These are phyloP conservation scores for Arthrocladium fulminans DNA, from an alignment of 2,329 filamentous ascomycete genomes.

Conservation along the genomic window DNA sequence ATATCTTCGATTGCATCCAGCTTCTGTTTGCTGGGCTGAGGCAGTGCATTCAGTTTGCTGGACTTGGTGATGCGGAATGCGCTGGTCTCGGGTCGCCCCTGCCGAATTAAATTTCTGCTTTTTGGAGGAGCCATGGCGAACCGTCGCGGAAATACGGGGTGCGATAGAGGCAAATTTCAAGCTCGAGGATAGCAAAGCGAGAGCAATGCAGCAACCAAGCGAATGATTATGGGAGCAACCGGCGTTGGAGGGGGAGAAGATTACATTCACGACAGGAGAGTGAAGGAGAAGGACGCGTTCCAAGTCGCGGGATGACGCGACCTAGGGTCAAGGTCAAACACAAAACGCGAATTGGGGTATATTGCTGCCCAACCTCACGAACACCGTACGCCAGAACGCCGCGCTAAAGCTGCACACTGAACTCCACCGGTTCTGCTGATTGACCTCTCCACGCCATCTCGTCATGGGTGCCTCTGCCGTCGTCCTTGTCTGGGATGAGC, in stretches of 20 bases:
- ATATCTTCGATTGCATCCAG: constrained; percentile 7
- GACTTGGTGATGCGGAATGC: constrained; percentile 16
- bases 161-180: constrained; percentile 8
- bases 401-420: constrained; percentile 6
- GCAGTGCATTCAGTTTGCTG: constrained; percentile 6
- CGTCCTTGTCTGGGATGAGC: neutral
- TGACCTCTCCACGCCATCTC: neutral
- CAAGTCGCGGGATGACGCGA: neutral
- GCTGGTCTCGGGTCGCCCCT: constrained; percentile 12
- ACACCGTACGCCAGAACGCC: constrained; percentile 1
- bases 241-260: neutral
- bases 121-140: constrained; percentile 18
- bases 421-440: neutral
- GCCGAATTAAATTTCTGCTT: constrained; percentile 13
- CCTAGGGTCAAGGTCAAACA: neutral
- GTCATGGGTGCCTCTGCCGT: neutral
- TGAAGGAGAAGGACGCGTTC: neutral
- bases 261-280: neutral
- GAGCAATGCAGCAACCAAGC: neutral
- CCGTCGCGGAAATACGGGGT: constrained; percentile 10
- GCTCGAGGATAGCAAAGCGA: neutral
- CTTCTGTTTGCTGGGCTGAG: constrained; percentile 7
- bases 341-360: constrained; percentile 13
- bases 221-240: neutral
- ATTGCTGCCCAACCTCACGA: constrained; percentile 18